Base-by-base conservation (phyloP, 164 flowering plant species). In the Malania oleifera region DNA sequence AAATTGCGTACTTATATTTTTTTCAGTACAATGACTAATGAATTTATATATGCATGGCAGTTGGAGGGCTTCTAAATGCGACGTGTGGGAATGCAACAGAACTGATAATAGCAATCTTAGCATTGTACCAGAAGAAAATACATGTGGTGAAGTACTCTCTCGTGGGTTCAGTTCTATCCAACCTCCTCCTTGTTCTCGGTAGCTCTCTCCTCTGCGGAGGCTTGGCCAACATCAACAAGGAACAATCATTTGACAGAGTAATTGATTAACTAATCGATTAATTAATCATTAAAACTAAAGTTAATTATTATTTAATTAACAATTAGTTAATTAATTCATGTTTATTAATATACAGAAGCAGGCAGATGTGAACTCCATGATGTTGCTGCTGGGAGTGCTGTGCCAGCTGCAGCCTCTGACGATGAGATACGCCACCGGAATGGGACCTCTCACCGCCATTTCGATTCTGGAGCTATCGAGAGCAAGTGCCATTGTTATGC, bases 1-100 rank as follows among this genome's bases (percentile, higher is more conserved):
- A 34, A 10, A 34, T 15, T 14, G 7, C 22, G 4, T n/a, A 45
- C 7, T 8, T 29, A 40, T 50, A 17, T n/a, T 17, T 44, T 23
- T 0, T 23, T 43, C 35, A 18, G 7, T 40, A 26, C 44, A 37
- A 53, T 27, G 17, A 39, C 13, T 11, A 11, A n/a, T 40, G 8
- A 11, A 11, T n/a, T n/a, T 44, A 31, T 31, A 31, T 31, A 31
- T 31, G 9, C 9, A 44, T 20, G 15, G 6, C 73, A 74, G 82
- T 77, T 23, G 82, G 82, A 31, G 82, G 82, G 20, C 75, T 77
- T 1, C 62, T 77, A 5, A 77, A 77, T 66, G 82, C 82, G 52
- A 77, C 82, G 31, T 77, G 82, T 70, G 82, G 82, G 2, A 77
- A 77, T 61, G 79, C 79, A 41, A 74, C 82, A 15, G 82, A 77